Evolutionary conservation across 352 stramenopile genomes (phyloP), one percentile per base, ranked within the genome.

Genomic region (Phytophthora boehmeriae): DNA sequence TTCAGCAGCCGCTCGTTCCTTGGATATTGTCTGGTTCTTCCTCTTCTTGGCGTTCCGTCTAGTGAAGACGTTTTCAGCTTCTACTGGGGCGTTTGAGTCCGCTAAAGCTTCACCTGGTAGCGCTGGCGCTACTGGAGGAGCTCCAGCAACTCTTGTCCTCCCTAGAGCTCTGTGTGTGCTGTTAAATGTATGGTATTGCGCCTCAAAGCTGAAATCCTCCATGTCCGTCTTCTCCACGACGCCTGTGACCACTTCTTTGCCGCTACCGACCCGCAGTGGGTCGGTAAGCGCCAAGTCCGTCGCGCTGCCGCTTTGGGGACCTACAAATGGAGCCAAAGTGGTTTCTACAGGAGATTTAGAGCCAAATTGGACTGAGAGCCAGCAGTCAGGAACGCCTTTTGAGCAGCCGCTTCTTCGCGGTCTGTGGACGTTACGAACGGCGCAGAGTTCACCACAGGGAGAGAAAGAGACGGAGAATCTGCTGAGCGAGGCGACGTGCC

Each of bases 141-240:
- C 68, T 23, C 68, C 68, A 39, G 71, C 66, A 2, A 39, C 53
- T 35, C 51, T 78, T 8, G 54, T 50, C 14, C 38, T 9, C 17
- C 68, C 60, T 47, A 69, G 51, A 9, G 48, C 51, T 23, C 70
- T 73, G 34, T 73, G 63, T 14, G 56, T 70, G 44, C 88, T 73
- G 59, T 93, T 93, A 64, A 78, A 79, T 56, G 80, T 88, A 66
- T 95, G 82, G 52, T 95, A 95, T 54, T 90, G 82, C 34, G 85
- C 69, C 38, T 93, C 83, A 49, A 95, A 95, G 72, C 76, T 89
- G 47, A 90, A 80, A 53, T 90, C 76, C 34, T 93, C 83, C 53
- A 95, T 76, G 20, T 81, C 66, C 0, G 83, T 66, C n/a, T 64
- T 56, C 59, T 95, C 86, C 25, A 93, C 84, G 30, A 93, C 71